These are phyloP conservation scores for Arthrobotrys sphaeroides DNA, from an alignment of 2,329 filamentous ascomycete species.

Conservation along the genomic window DNA sequence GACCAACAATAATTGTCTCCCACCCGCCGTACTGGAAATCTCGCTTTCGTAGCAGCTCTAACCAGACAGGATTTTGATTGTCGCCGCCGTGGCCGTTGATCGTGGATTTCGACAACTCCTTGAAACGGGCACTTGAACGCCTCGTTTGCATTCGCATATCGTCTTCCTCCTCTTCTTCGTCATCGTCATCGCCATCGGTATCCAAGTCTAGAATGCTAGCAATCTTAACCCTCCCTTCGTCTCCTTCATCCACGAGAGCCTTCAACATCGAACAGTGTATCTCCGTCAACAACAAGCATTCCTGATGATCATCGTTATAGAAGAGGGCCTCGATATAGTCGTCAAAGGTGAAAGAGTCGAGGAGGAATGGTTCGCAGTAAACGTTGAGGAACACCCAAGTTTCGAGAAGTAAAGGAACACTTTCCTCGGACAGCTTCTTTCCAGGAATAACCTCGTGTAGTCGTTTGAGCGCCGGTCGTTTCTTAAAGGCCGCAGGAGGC, in stretches of 20 bases:
- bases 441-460: constrained; percentile 70
- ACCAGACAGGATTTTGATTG: constrained; percentile 74
- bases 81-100: constrained; percentile 49
- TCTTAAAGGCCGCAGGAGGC: constrained; percentile 69
- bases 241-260: constrained; percentile 79
- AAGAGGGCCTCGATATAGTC: constrained; percentile 91
- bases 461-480: constrained; percentile 80
- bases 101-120: constrained; percentile 44
- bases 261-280: constrained; percentile 92
- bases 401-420: constrained; percentile 84
- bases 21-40: constrained; percentile 90
- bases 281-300: constrained; percentile 87
- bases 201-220: constrained; percentile 73
- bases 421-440: constrained; percentile 78
- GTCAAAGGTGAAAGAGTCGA: constrained; percentile 98
- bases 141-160: constrained; percentile 61
- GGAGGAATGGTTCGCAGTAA: constrained; percentile 91
- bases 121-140: constrained; percentile 59
- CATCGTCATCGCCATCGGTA: constrained; percentile 71
- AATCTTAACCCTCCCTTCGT: constrained; percentile 79
- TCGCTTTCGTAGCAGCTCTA: constrained; percentile 81
- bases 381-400: constrained; percentile 98
- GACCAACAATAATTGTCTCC: constrained; percentile 86
- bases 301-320: constrained; percentile 75
- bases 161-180: constrained; percentile 69